Conservation (phyloP, 1,139 yeast genomes). For the Saccharomyces uvarum region DNA sequence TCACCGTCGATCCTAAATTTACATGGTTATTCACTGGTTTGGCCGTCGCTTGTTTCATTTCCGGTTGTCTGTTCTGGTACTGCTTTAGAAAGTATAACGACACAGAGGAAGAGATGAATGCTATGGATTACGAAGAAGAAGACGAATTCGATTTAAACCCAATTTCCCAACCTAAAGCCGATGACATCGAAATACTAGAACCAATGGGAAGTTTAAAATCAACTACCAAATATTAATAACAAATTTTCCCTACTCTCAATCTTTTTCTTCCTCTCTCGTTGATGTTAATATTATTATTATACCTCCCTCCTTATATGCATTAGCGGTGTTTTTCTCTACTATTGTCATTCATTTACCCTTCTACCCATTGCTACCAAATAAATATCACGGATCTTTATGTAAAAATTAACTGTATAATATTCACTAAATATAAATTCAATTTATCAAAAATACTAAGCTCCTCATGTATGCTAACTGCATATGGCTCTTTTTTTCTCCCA, state of each 20-base stretch:
- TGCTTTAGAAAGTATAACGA: conserved; percentile 49
- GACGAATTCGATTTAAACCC: conserved; percentile 6
- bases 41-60: conserved; percentile 49
- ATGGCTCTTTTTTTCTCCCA: no score
- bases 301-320: not conserved
- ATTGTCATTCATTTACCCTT: not conserved
- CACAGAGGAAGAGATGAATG: conserved; percentile 55
- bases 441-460: no score
- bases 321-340: not conserved
- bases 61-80: conserved; percentile 59
- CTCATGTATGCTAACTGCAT: no score
- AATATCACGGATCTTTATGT: not conserved
- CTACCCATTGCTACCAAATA: not conserved
- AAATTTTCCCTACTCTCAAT: not conserved
- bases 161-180: not conserved
- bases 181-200: conserved; percentile 6
- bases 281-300: not conserved
- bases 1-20: conserved; percentile 59
- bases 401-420: not conserved
- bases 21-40: conserved; percentile 62
- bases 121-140: conserved; percentile 38
- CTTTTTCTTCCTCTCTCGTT: not conserved
- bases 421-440: not conserved
- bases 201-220: conserved; percentile 3
- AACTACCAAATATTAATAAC: conserved; percentile 4